A percentile compares a stretch with the other conserved stretches of the same genome.
These are phyloP conservation scores for Talaromyces sp. DNA, from an alignment of 2,329 filamentous ascomycete genomes.

Conservation along the genomic window DNA sequence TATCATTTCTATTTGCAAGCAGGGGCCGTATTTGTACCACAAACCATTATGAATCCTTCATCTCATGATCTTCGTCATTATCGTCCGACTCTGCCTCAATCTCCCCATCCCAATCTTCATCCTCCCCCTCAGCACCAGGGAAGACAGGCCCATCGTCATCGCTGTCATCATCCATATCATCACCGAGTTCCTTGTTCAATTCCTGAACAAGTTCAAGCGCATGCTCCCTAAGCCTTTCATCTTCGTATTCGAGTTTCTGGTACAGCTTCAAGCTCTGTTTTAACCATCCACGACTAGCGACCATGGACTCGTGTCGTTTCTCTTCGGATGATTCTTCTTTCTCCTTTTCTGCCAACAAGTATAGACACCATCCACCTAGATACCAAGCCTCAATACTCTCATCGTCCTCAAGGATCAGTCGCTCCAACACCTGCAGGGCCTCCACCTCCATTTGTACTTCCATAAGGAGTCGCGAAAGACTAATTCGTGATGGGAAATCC, in stretches of 20 bases:
- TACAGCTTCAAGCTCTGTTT: slow-evolving; percentile 79
- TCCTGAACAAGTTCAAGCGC: slow-evolving; percentile 46
- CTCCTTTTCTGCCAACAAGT: slow-evolving; percentile 59
- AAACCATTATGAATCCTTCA: slow-evolving; percentile 48
- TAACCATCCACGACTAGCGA: slow-evolving; percentile 78
- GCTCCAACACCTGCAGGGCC: slow-evolving; percentile 79
- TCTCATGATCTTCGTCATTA: slow-evolving; percentile 50
- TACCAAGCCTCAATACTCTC: slow-evolving; percentile 96
- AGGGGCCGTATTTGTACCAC: not conserved
- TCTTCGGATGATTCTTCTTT: slow-evolving; percentile 48
- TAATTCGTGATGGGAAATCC: slow-evolving; percentile 82
- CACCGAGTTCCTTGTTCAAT: slow-evolving; percentile 65
- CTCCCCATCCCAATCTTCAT: slow-evolving; percentile 53
- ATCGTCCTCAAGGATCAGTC: slow-evolving; percentile 84
- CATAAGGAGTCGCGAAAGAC: slow-evolving; percentile 79
- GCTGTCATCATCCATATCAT: slow-evolving; percentile 55
- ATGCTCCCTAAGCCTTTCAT: slow-evolving; percentile 47
- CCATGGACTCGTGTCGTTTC: slow-evolving; percentile 63
- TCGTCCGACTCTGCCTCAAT: slow-evolving; percentile 55
- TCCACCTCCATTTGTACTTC: slow-evolving; percentile 84
- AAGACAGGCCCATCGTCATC: slow-evolving; percentile 58
- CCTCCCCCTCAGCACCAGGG: slow-evolving; percentile 40
- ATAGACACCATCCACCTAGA: slow-evolving; percentile 89
- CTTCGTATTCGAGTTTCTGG: slow-evolving; percentile 70
- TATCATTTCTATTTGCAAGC: not conserved